phyloP scores from a whole-genome alignment of 768 basidiomycete genomes.

The Agaricus blazei region DNA sequence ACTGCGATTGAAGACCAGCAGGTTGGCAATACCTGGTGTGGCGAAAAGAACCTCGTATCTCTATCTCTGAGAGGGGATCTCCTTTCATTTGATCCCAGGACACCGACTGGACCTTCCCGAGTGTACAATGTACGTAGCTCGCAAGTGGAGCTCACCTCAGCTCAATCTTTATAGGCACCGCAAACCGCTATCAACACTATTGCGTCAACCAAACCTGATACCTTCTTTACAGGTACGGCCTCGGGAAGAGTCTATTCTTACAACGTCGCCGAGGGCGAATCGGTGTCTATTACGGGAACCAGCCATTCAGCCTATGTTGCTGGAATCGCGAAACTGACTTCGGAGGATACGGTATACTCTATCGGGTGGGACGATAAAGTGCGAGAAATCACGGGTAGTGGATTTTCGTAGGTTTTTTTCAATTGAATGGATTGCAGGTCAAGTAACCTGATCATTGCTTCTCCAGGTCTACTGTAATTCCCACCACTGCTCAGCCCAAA shows the following conservation, averaged over 20 bases:
- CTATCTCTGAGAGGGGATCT: slow-evolving; percentile 80
- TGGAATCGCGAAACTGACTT: slow-evolving; percentile 43
- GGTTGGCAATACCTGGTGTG: slow-evolving; percentile 83
- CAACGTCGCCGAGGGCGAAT: slow-evolving; percentile 41
- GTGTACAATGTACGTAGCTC: slow-evolving; percentile 45
- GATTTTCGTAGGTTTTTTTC: slow-evolving; percentile 42
- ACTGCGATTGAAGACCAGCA: slow-evolving; percentile 78
- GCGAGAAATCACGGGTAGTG: slow-evolving; percentile 49
- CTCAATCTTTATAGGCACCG: slow-evolving; percentile 49
- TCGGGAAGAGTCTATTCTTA: slow-evolving; percentile 75
- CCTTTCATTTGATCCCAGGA: slow-evolving; percentile 76
- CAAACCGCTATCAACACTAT: slow-evolving; percentile 77
- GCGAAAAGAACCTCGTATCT: slow-evolving; percentile 66
- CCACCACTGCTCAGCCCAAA: slow-evolving; percentile 63
- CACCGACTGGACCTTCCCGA: slow-evolving; percentile 52
- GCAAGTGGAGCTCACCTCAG: neutral
- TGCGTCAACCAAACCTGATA: slow-evolving; percentile 34
- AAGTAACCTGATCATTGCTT: neutral
- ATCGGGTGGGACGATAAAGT: slow-evolving; percentile 79
- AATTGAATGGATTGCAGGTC: neutral
- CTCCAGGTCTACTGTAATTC: slow-evolving; percentile 44
- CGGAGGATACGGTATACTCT: slow-evolving; percentile 54
- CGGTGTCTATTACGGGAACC: slow-evolving; percentile 47
- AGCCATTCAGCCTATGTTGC: slow-evolving; percentile 71
- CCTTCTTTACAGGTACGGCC: slow-evolving; percentile 77